phyloP scores from a whole-genome alignment of 345 rosid species.

The Camelina hispida region DNA sequence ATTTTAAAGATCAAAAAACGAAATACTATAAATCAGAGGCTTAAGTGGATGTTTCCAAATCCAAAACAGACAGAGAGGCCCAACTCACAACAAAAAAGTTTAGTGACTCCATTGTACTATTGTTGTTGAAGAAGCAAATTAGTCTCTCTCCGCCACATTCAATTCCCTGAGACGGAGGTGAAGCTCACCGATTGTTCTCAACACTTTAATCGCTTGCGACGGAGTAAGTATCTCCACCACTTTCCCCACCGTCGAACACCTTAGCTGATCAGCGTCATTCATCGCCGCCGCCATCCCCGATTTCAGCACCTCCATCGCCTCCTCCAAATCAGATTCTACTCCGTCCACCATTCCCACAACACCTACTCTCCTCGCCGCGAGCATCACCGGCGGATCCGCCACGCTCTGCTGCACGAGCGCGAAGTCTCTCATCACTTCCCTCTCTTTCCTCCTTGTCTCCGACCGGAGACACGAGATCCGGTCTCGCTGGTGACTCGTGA shows the following conservation, averaged over 20 bases:
- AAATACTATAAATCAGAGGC: not conserved
- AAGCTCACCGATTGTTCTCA: constrained; percentile 39
- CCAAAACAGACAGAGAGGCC: not conserved
- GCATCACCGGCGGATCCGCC: constrained; percentile 47
- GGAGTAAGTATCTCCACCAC: constrained; percentile 45
- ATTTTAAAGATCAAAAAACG: not conserved
- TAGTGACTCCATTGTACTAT: not conserved
- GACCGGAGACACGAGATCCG: constrained; percentile 22
- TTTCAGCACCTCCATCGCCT: constrained; percentile 39
- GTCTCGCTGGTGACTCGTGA: constrained; percentile 34
- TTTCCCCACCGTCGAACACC: constrained; percentile 45
- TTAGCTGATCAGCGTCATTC: constrained; percentile 39
- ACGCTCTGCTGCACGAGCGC: constrained; percentile 46
- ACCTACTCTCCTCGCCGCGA: constrained; percentile 39
- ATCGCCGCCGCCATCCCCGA: constrained; percentile 39
- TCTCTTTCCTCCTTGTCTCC: constrained; percentile 41
- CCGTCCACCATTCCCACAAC: constrained; percentile 42
- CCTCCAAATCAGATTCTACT: constrained; percentile 35
- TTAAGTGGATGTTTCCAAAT: not conserved
- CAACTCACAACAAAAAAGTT: not conserved
- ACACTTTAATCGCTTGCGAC: constrained; percentile 36
- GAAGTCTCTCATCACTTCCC: constrained; percentile 39
- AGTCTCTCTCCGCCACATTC: constrained; percentile 17
- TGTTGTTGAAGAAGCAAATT: not conserved
- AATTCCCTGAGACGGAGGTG: constrained; percentile 34